phyloP scores from a whole-genome alignment of 208 protist species.

The Acanthamoeba rhysodes region DNA sequence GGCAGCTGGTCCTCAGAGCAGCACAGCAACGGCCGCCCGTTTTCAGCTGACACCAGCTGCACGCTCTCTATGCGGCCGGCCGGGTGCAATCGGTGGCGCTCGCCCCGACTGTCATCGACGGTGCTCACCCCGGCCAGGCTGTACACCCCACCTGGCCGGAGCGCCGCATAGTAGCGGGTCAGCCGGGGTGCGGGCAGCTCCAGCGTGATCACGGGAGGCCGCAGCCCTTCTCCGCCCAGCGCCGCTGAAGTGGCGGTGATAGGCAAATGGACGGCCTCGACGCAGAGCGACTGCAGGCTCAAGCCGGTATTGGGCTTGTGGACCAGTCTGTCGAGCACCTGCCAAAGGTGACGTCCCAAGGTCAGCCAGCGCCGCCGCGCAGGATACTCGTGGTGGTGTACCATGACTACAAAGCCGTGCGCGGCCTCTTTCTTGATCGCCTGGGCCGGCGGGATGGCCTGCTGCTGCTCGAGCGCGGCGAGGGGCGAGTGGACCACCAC shows the following conservation, averaged over 20 bases:
- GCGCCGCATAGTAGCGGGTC: background rate
- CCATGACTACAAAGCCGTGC: conserved; percentile 6
- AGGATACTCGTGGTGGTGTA: background rate
- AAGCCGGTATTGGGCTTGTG: background rate
- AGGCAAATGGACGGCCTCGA: background rate
- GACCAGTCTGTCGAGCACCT: background rate
- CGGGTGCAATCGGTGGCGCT: background rate
- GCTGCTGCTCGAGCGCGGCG: conserved; percentile 5
- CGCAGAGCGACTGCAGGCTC: background rate
- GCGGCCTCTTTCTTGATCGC: background rate
- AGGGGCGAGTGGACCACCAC: background rate
- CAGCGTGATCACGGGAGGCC: background rate
- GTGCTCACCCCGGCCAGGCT: background rate
- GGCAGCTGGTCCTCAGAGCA: background rate
- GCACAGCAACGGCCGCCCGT: background rate
- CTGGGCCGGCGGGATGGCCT: background rate
- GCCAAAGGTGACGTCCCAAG: background rate
- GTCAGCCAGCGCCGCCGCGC: too few relatives aligned
- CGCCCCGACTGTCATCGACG: background rate
- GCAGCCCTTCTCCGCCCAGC: background rate
- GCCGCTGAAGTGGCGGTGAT: background rate
- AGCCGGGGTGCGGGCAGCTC: background rate
- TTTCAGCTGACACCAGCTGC: background rate
- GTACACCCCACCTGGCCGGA: background rate
- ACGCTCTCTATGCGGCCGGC: conserved; percentile 40